Conservation (phyloP, 352 stramenopile species). For the Phytophthora pluvialis region DNA sequence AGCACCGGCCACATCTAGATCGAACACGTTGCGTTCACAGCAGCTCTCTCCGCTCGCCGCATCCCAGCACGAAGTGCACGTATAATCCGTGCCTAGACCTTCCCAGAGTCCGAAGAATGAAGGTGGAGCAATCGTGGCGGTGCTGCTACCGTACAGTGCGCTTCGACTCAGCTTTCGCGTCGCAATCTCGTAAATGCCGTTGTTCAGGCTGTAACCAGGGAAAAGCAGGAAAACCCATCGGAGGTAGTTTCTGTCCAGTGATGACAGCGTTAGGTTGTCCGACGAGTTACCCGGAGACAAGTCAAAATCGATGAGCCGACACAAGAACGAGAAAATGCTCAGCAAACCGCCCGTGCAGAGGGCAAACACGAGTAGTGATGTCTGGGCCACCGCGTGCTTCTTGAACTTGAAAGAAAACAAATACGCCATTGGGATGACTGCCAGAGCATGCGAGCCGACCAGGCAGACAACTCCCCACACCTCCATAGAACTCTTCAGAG, state of each 20-base stretch:
- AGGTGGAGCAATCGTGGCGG: conserved; percentile 33
- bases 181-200: conserved; percentile 73
- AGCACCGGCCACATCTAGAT: conserved; percentile 62
- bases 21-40: conserved; percentile 59
- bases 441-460: conserved; percentile 49
- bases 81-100: conserved; percentile 50
- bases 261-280: conserved; percentile 58
- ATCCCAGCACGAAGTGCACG: conserved; percentile 64
- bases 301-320: conserved; percentile 66
- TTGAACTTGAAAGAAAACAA: conserved; percentile 68
- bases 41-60: conserved; percentile 33
- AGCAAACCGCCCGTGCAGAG: conserved; percentile 65
- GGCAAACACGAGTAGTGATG: conserved; percentile 67
- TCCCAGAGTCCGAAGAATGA: conserved; percentile 67
- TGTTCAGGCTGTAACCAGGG: conserved; percentile 72
- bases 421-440: conserved; percentile 67
- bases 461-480: conserved; percentile 50
- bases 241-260: conserved; percentile 71
- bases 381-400: conserved; percentile 67
- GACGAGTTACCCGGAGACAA: conserved; percentile 28
- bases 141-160: conserved; percentile 43
- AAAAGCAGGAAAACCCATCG: conserved; percentile 79
- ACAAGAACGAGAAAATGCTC: conserved; percentile 83
- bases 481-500: conserved; percentile 42
- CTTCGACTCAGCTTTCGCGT: conserved; percentile 72